Conservation (phyloP, 2,329 filamentous ascomycete species). For the Talaromyces albobiverticillius region DNA sequence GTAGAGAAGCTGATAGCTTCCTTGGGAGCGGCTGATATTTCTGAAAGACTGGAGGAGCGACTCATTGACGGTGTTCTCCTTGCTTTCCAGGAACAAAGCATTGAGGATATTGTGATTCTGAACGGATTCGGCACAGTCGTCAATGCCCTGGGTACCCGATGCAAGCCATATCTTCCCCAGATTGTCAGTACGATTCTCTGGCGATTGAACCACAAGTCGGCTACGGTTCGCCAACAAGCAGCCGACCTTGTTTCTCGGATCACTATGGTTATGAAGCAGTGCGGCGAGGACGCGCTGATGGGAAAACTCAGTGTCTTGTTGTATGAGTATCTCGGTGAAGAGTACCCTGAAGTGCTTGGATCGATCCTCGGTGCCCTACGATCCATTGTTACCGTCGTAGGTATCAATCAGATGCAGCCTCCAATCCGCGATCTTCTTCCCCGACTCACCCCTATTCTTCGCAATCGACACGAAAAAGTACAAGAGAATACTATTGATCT, state of each 20-base stretch:
- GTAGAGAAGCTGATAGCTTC: constrained; percentile 95
- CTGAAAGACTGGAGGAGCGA: constrained; percentile 85
- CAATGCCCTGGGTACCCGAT: constrained; percentile 87
- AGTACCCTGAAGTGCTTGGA: constrained; percentile 95
- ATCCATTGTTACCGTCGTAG: constrained; percentile 95
- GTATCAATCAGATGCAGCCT: constrained; percentile 97
- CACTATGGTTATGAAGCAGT: constrained; percentile 98
- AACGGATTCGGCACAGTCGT: constrained; percentile 98
- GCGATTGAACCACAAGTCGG: constrained; percentile 96
- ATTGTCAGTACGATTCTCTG: constrained; percentile 96
- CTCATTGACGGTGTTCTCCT: constrained; percentile 93
- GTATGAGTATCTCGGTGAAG: constrained; percentile 97
- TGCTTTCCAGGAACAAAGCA: constrained; percentile 96
- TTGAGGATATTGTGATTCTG: constrained; percentile 92
- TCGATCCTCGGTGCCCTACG: constrained; percentile 93
- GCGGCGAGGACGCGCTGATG: constrained; percentile 92
- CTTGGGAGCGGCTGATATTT: constrained; percentile 89
- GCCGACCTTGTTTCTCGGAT: constrained; percentile 96
- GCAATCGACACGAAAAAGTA: constrained; percentile 98
- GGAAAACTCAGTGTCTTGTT: constrained; percentile 91
- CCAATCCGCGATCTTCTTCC: constrained; percentile 95
- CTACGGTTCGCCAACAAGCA: constrained; percentile 93
- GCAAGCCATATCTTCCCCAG: constrained; percentile 94
- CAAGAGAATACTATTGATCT: constrained; percentile 99
- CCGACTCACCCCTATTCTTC: constrained; percentile 92